Base-by-base conservation (phyloP, 2,329 filamentous ascomycete genomes). In the Hypoxylon sp. region DNA sequence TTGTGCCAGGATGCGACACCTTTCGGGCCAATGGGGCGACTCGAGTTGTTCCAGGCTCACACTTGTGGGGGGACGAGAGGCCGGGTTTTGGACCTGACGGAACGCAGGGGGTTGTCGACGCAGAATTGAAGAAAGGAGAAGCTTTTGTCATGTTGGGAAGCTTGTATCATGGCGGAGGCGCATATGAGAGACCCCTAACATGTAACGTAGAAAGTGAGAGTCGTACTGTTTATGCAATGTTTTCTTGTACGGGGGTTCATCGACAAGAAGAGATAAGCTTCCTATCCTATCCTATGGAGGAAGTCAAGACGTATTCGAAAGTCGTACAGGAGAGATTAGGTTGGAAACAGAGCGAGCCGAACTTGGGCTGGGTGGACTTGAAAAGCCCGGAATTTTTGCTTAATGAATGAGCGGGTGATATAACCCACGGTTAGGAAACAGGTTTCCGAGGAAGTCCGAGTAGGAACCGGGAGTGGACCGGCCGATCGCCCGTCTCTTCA, bases 321-420 rank as follows among this genome's bases (percentile, higher is more conserved):
- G 53, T 81, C 2, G 79, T 80, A 14, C 75, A 76, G 41, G 76
- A 80, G 17, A 73, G 79, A 21, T 60, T 81, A 50, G 80, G 79
- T 1, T 81, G 79, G 79, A 80, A 78, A 64, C 78, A 81, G 60
- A 78, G 76, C 32, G 79, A 81, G 60, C 79, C 79, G 17, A 81
- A 81, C 59, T 61, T 81, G 30, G 80, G 79, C 1, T 81, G 80
- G 79, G 77, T 81, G 14, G 80, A 81, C 68, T 70, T 81, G 45
- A 78, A 76, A 63, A 77, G 75, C 21, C 79, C 79, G 0, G 79
- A 81, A 46, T 77, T 74, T 48, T 60, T 80, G 38, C 67, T 66
- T 1, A 32, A 49, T 7, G 6, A 23, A 4, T 52, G 25, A 41
- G n/a, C 10, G 5, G n/a, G 23, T 7, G 25, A 41, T n/a, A 30